phyloP scores from a whole-genome alignment of 805 yeast genomes.

The Blastobotrys mokoenaii region DNA sequence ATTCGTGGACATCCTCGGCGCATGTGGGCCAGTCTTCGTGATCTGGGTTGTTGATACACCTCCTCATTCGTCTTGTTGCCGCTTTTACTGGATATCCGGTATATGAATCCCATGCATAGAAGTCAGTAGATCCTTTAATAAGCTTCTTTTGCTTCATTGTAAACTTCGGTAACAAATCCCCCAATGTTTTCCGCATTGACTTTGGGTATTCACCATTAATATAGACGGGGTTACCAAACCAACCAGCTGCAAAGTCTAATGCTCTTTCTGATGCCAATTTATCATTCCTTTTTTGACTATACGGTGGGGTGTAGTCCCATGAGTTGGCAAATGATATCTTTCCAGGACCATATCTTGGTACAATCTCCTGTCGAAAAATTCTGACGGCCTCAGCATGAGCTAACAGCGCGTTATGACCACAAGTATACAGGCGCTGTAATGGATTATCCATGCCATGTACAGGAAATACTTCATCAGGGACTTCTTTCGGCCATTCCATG shows the following conservation, averaged over 20 bases:
- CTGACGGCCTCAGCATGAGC: conserved; percentile 23
- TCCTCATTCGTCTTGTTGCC: not conserved
- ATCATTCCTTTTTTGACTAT: conserved; percentile 19
- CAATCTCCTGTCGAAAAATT: conserved; percentile 21
- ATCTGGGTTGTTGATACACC: conserved; percentile 19
- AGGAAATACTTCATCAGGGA: conserved; percentile 21
- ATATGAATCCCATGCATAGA: conserved; percentile 28
- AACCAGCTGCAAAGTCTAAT: conserved; percentile 20
- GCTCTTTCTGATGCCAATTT: conserved; percentile 22
- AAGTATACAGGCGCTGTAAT: conserved; percentile 4
- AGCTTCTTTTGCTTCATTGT: conserved; percentile 22
- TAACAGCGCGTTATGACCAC: conserved; percentile 18
- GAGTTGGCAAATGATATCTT: conserved; percentile 23
- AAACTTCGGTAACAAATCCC: conserved; percentile 18
- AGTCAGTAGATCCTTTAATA: conserved; percentile 24
- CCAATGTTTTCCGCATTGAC: conserved; percentile 20
- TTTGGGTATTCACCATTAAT: conserved; percentile 25
- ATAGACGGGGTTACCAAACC: conserved; percentile 26
- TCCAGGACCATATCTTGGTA: conserved; percentile 19
- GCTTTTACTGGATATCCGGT: conserved; percentile 21
- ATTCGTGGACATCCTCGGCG: conserved; percentile 12
- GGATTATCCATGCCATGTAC: conserved; percentile 10
- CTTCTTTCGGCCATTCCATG: conserved; percentile 14
- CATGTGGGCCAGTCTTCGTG: conserved; percentile 25
- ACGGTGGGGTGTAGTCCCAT: conserved; percentile 23